Base-by-base conservation (phyloP, 495 filamentous ascomycete species). In the Neurospora sp. region DNA sequence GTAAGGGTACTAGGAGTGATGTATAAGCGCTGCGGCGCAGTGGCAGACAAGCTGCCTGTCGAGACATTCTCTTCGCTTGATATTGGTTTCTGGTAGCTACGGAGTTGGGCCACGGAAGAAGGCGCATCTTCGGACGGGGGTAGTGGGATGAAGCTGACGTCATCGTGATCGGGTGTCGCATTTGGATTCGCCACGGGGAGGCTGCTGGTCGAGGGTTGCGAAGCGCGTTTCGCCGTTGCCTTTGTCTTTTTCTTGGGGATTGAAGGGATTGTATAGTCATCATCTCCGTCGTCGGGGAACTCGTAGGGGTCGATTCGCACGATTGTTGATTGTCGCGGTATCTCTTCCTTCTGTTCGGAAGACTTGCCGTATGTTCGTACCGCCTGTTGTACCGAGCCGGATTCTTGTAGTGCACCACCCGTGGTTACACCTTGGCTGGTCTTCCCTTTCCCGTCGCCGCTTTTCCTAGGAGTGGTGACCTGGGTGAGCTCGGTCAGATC, bases 1-100 rank as follows among this genome's bases (percentile, higher is more conserved):
- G 78, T 79, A n/a, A 81, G 70, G 12, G 74, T 68, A 40, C 79
- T 79, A 1, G 76, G 76, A 16, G 73, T 46, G 38, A 81, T 42
- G 61, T 78, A 81, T 35, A 81, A 18, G 14, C 53, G 59, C 7
- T 66, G 70, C 0, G 70, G 1, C 11, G 48, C 71, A 1, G 76
- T 74, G n/a, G 75, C 73, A 3, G 75, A 61, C 35, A 76, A 22
- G 69, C 40, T 71, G n/a, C 53, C 18, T 35, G 53, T 35, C 53
- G 53, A 35, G 27, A 9, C 12, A 18, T 18, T 66, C 14, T 66
- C 53, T 66, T 66, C 53, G 14, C 53, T 66, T 16, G 53, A 66
- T 66, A 35, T 66, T 16, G 53, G 53, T 66, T 66, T 66, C 27
- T 66, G 53, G 27, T 66, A 66, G 53, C 53, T 66, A 66, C 53